Conservation (phyloP, 352 stramenopile genomes). For the Phytophthora ohioensis region DNA sequence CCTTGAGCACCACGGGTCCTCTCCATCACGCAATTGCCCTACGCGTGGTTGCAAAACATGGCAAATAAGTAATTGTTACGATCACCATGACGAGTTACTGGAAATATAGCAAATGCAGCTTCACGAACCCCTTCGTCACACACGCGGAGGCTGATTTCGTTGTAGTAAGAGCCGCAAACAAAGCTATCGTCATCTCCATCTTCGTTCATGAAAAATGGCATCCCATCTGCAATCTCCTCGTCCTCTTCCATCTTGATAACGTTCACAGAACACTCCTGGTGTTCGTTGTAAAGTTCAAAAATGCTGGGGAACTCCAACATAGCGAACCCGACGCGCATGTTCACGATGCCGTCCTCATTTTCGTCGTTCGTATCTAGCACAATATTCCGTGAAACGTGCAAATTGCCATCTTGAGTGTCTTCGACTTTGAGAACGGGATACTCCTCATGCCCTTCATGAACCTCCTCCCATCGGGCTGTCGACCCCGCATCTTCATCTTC, state of each 20-base stretch:
- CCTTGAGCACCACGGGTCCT: constrained; percentile 54
- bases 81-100: background rate
- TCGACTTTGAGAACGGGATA: constrained; percentile 73
- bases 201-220: constrained; percentile 80
- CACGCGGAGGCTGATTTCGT: constrained; percentile 67
- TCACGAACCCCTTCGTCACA: constrained; percentile 59
- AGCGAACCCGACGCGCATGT: constrained; percentile 69
- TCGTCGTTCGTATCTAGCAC: constrained; percentile 72
- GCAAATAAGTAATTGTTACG: background rate
- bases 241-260: constrained; percentile 85
- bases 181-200: constrained; percentile 72
- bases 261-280: constrained; percentile 71
- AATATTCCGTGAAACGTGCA: constrained; percentile 65
- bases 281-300: constrained; percentile 73
- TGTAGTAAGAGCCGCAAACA: constrained; percentile 70
- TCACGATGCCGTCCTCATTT: constrained; percentile 69
- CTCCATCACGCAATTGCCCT: constrained; percentile 72
- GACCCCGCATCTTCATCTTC: constrained; percentile 21
- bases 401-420: constrained; percentile 52
- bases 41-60: constrained; percentile 4
- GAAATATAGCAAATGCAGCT: background rate
- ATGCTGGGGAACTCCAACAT: constrained; percentile 81
- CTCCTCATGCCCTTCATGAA: constrained; percentile 28
- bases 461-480: constrained; percentile 27
- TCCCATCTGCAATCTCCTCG: constrained; percentile 61